phyloP scores from a whole-genome alignment of 2,329 filamentous ascomycete species.

The Lasiodiplodia citricola region DNA sequence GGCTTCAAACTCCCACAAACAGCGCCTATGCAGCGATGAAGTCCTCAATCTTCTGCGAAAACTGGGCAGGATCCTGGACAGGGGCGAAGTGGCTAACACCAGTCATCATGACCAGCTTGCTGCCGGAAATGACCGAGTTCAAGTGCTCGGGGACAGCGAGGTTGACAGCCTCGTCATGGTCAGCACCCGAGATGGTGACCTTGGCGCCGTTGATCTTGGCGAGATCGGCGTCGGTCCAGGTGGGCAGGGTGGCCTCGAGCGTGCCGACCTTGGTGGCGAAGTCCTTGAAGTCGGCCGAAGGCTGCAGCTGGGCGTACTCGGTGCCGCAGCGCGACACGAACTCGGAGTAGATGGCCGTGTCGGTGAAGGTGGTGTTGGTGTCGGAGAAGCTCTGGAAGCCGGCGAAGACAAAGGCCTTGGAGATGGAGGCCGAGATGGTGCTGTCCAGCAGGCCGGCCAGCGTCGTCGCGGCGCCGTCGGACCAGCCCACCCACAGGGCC shows the following conservation, averaged over 20 bases:
- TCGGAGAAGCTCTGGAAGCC: constrained; percentile 40
- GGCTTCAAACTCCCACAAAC: not conserved
- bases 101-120: constrained; percentile 42
- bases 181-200: constrained; percentile 38
- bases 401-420: constrained; percentile 51
- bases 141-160: constrained; percentile 43
- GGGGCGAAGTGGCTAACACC: constrained; percentile 53
- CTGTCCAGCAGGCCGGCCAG: constrained; percentile 45
- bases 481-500: constrained; percentile 48
- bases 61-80: constrained; percentile 45
- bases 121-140: constrained; percentile 45
- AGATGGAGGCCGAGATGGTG: constrained; percentile 39
- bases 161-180: constrained; percentile 49
- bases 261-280: constrained; percentile 47
- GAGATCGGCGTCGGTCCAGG: constrained; percentile 34
- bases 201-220: constrained; percentile 35
- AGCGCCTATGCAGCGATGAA: constrained; percentile 20
- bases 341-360: constrained; percentile 40
- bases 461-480: constrained; percentile 49
- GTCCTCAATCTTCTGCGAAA: constrained; percentile 29
- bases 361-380: constrained; percentile 44
- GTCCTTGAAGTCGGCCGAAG: constrained; percentile 42
- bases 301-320: constrained; percentile 47
- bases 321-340: constrained; percentile 44
- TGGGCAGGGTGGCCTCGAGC: constrained; percentile 46